Conservation (phyloP, 225 moss, liverwort and hornwort genomes). For the Takakia lepidozioides region DNA sequence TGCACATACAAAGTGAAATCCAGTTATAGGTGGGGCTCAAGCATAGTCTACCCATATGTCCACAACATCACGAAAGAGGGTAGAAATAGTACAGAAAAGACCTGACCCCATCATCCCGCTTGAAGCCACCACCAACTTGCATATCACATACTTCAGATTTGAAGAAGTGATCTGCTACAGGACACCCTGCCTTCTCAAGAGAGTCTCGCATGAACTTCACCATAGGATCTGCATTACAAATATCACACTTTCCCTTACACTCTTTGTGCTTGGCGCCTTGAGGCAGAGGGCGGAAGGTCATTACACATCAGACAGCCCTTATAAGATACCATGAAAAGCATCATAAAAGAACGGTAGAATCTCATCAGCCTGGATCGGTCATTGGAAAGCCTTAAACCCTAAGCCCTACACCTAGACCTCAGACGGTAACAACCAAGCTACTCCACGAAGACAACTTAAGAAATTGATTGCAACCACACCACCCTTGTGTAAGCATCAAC, state of each 20-base stretch:
- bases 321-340: too few species aligned
- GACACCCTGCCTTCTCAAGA: conserved; percentile 67
- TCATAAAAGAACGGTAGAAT: not conserved
- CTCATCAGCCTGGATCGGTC: not conserved
- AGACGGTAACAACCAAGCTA: too few species aligned
- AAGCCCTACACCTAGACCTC: conserved; percentile 7
- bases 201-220: conserved; percentile 90
- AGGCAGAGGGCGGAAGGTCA: too few species aligned
- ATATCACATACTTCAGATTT: conserved; percentile 72
- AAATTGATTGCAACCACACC: not conserved
- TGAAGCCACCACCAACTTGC: conserved; percentile 88
- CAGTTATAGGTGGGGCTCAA: too few species aligned
- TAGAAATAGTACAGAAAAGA: conserved; percentile 9
- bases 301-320: too few species aligned
- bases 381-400: conserved; percentile 1
- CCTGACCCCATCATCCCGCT: conserved; percentile 79
- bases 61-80: too few species aligned
- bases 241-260: too few species aligned
- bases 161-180: conserved; percentile 59
- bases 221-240: conserved; percentile 41
- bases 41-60: too few species aligned
- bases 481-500: not conserved
- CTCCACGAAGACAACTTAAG: not conserved
- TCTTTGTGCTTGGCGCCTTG: too few species aligned
- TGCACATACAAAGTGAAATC: too few species aligned